Evolutionary conservation across 192 early-diverging fungal species (phyloP).

Genomic region (Entrophospora sp.): DNA sequence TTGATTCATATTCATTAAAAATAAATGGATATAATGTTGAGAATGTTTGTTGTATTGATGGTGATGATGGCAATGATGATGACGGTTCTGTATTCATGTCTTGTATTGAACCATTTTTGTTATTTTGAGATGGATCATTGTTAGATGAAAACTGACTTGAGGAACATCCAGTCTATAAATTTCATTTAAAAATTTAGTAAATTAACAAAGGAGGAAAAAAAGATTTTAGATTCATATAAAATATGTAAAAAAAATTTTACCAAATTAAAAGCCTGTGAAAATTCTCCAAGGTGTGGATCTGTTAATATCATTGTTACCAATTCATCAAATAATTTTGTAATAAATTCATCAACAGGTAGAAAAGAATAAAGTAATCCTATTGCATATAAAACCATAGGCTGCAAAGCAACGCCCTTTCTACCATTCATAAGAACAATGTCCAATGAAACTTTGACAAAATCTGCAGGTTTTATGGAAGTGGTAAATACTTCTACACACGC

Average conservation of each 20-base stretch:
- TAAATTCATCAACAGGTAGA: slow-evolving; percentile 34
- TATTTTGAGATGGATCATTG: neutral
- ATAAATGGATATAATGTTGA: slow-evolving; percentile 42
- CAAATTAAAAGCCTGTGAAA: slow-evolving; percentile 35
- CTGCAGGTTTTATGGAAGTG: slow-evolving; percentile 31
- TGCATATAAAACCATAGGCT: slow-evolving; percentile 32
- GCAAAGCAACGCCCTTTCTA: slow-evolving; percentile 24
- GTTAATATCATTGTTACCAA: slow-evolving; percentile 29
- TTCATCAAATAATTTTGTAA: slow-evolving; percentile 41
- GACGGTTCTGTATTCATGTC: slow-evolving; percentile 10
- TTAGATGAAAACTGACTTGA: neutral
- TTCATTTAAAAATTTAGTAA: slow-evolving; percentile 13
- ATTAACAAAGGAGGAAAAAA: neutral
- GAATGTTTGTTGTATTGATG: slow-evolving; percentile 12
- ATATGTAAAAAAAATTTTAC: slow-evolving; percentile 19
- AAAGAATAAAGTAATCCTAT: slow-evolving; percentile 31
- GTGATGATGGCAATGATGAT: slow-evolving; percentile 14
- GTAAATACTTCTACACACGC: slow-evolving; percentile 41
- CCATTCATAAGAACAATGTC: slow-evolving; percentile 37
- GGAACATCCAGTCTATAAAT: neutral
- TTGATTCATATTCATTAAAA: slow-evolving; percentile 53
- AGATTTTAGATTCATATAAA: neutral
- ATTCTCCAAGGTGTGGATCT: slow-evolving; percentile 28
- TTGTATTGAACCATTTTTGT: neutral
- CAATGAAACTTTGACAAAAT: slow-evolving; percentile 32